Base-by-base conservation (phyloP, 768 basidiomycete genomes). In the Boletus speciosus region DNA sequence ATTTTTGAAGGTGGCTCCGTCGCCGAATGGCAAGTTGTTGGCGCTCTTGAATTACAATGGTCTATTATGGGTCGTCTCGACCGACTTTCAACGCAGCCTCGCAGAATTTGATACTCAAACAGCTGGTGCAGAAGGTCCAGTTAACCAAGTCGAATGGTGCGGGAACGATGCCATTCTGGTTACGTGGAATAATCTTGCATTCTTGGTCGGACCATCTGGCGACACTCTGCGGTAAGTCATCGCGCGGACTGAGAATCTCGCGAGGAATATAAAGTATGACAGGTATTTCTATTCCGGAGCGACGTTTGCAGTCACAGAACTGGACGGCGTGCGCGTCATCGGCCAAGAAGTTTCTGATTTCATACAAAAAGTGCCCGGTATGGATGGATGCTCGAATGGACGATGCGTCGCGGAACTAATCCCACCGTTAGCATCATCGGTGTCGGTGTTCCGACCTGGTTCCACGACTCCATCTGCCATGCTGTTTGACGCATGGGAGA, bases 131-230 rank as follows among this genome's bases (percentile, higher is more conserved):
- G 77, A 83, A 19, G 87, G 85, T 2, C 69, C 76, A 4, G 78
- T 90, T 3, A 76, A 77, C 35, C 86, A 88, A 59, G 85, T 93
- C 0, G 89, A 88, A 64, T 99, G 97, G 97, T 98, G 94, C 68
- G 95, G 95, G 1, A 93, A 93, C 65, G 95, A 99, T 70, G 93
- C 94, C 0, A 88, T 98, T 42, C 76, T 93, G 4, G 78, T 97
- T 16, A 86, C 86, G 19, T 98, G 93, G 92, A 81, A 84, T 40
- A 74, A 79, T 19, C 72, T 86, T 31, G 88, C 85, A 0, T 74
- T 93, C 4, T 76, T 99, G 31, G 91, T 97, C n/a, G 94, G 96
- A 6, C 97, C 97, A 14, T 89, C 84, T 52, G 93, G 93, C 2
- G 91, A 95, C 61, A 85, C 83, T 0, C 73, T 98, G 23, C 82